Percentiles rank a stretch among this genome's conserved stretches.
Evolutionary conservation across 1,284 basidiomycete species (phyloP).

Genomic region (Entoloma clypeatum): DNA sequence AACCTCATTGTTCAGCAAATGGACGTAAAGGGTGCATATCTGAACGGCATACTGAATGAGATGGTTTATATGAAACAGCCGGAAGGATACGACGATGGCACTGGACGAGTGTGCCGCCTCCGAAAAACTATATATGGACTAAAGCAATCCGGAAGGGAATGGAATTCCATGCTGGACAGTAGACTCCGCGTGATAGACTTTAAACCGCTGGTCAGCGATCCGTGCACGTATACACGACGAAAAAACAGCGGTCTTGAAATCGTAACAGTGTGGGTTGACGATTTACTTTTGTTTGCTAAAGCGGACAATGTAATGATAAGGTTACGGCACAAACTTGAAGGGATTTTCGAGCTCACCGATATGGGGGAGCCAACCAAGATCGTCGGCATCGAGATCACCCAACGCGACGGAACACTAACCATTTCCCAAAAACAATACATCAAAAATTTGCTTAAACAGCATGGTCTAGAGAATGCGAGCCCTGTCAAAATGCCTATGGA

Average conservation of each 20-base stretch:
- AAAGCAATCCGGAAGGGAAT: slow-evolving; percentile 27
- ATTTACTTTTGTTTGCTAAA: slow-evolving; percentile 25
- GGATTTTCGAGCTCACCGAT: slow-evolving; percentile 28
- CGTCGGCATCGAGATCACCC: slow-evolving; percentile 32
- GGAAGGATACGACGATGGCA: slow-evolving; percentile 23
- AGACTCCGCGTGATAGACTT: slow-evolving; percentile 15
- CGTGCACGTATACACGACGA: slow-evolving; percentile 24
- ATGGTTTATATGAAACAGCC: slow-evolving; percentile 31
- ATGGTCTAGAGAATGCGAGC: slow-evolving; percentile 16
- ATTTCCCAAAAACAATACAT: slow-evolving; percentile 19
- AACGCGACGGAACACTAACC: slow-evolving; percentile 22
- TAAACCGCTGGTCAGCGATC: slow-evolving; percentile 22
- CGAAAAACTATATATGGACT: slow-evolving; percentile 28
- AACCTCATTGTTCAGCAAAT: slow-evolving; percentile 29
- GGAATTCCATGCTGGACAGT: slow-evolving; percentile 25
- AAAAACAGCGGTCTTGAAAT: slow-evolving; percentile 19
- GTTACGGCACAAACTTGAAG: slow-evolving; percentile 23
- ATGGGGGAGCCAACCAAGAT: slow-evolving; percentile 30
- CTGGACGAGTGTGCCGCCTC: slow-evolving; percentile 20
- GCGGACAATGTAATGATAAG: slow-evolving; percentile 14
- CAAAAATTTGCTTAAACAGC: slow-evolving; percentile 14
- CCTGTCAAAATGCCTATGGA: slow-evolving; percentile 17
- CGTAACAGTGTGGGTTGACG: slow-evolving; percentile 30
- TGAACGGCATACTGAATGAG: slow-evolving; percentile 27
- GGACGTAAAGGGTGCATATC: slow-evolving; percentile 32